Percentiles rank a stretch among this genome's conserved stretches.
These are phyloP conservation scores for Trichothecium sympodiale DNA, from an alignment of 2,329 filamentous ascomycete genomes.

Conservation along the genomic window DNA sequence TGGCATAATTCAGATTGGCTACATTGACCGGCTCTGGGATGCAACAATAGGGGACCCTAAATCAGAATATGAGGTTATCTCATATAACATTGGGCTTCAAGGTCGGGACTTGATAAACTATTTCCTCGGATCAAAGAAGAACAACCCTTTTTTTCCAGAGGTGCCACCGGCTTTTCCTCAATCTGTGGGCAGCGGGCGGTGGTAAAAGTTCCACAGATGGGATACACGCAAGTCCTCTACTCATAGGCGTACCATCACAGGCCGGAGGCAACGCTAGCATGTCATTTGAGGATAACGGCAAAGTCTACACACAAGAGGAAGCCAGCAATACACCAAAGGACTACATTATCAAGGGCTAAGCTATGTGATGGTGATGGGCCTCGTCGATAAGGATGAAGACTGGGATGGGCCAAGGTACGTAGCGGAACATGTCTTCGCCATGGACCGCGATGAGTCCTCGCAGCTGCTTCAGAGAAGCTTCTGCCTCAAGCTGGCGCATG, in stretches of 20 bases:
- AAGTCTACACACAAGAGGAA: constrained; percentile 23
- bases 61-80: constrained; percentile 35
- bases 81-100: constrained; percentile 28
- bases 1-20: constrained; percentile 44
- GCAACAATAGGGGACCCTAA: constrained; percentile 31
- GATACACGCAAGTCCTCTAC: constrained; percentile 34
- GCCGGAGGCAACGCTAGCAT: constrained; percentile 6
- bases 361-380: constrained; percentile 38
- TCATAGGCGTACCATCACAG: constrained; percentile 31
- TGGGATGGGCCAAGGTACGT: constrained; percentile 46
- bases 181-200: constrained; percentile 32
- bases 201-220: constrained; percentile 38
- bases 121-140: constrained; percentile 26
- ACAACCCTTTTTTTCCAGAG: constrained; percentile 33
- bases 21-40: constrained; percentile 42
- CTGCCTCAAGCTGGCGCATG: constrained; percentile 44
- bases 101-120: constrained; percentile 34
- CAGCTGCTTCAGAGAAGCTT: constrained; percentile 40
- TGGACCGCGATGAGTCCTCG: constrained; percentile 37
- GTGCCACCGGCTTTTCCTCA: constrained; percentile 37
- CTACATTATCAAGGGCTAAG: constrained; percentile 47
- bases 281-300: constrained; percentile 12
- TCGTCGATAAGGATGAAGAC: constrained; percentile 34
- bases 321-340: constrained; percentile 35
- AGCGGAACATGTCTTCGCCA: constrained; percentile 33